These are phyloP conservation scores for Colletotrichum sp. DNA, from an alignment of 2,329 filamentous ascomycete genomes.

Conservation along the genomic window DNA sequence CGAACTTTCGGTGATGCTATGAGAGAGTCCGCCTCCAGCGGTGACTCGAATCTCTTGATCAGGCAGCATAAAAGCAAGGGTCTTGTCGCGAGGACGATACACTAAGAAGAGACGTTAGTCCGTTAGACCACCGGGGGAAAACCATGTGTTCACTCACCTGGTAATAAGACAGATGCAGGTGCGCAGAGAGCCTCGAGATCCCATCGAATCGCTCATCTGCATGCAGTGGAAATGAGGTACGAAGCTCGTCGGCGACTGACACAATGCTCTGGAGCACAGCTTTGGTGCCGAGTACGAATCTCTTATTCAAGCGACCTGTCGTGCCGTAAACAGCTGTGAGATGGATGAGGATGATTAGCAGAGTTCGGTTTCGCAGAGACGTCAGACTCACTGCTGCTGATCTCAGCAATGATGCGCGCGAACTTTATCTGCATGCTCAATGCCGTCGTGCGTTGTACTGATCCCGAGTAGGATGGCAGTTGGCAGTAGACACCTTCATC, in stretches of 20 bases:
- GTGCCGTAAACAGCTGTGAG: conserved; percentile 32
- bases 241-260: conserved; percentile 32
- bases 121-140: rapidly evolving
- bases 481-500: conserved; percentile 55
- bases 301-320: conserved; percentile 31
- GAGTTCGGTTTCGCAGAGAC: neutral
- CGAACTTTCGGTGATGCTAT: conserved; percentile 38
- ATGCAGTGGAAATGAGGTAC: conserved; percentile 31
- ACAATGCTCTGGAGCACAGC: conserved; percentile 33
- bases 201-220: conserved; percentile 35
- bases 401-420: conserved; percentile 32
- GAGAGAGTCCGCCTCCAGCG: conserved; percentile 30
- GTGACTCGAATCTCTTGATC: conserved; percentile 34
- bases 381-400: conserved; percentile 30
- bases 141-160: conserved; percentile 25
- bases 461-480: conserved; percentile 33
- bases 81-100: conserved; percentile 35
- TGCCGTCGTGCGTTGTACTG: conserved; percentile 27
- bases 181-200: conserved; percentile 34
- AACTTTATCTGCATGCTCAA: conserved; percentile 38
- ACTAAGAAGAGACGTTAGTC: conserved; percentile 20
- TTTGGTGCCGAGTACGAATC: conserved; percentile 35
- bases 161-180: conserved; percentile 37
- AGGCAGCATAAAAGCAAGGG: conserved; percentile 35
- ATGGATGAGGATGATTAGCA: neutral